Evolutionary conservation across 305 asterid genomes (phyloP).

Genomic region (Ilex paraguariensis): DNA sequence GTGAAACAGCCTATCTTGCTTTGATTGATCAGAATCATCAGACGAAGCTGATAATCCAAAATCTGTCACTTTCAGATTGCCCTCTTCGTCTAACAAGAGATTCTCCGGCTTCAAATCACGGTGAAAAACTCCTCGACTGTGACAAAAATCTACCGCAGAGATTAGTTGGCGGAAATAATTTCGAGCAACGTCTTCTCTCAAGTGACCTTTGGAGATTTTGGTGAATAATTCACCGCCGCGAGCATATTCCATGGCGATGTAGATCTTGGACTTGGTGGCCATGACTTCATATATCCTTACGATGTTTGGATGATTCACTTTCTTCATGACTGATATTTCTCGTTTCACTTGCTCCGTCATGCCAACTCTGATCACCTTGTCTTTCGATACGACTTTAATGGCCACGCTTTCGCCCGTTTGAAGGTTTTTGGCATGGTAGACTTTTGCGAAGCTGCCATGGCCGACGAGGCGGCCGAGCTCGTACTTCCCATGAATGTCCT

Average conservation of each 20-base stretch:
- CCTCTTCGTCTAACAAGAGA: slow-evolving; percentile 1
- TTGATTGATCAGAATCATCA: neutral
- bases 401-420: neutral
- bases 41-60: neutral
- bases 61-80: neutral
- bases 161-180: neutral
- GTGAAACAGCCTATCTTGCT: neutral
- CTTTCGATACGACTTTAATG: neutral
- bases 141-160: neutral
- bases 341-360: slow-evolving; percentile 1
- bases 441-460: neutral
- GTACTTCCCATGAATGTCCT: neutral
- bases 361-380: slow-evolving; percentile 1
- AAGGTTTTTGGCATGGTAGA: neutral
- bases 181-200: neutral
- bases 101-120: slow-evolving; percentile 1
- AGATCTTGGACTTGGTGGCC: neutral
- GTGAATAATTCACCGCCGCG: slow-evolving; percentile 1
- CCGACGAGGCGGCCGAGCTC: neutral
- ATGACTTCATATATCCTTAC: neutral
- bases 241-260: neutral
- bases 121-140: neutral
- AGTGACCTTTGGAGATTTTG: neutral
- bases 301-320: slow-evolving; percentile 2
- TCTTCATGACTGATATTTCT: neutral